A percentile compares a stretch with the other conserved stretches of the same genome.
phyloP scores from a whole-genome alignment of 192 early-diverging fungal species.

The Cetraspora pellucida region DNA sequence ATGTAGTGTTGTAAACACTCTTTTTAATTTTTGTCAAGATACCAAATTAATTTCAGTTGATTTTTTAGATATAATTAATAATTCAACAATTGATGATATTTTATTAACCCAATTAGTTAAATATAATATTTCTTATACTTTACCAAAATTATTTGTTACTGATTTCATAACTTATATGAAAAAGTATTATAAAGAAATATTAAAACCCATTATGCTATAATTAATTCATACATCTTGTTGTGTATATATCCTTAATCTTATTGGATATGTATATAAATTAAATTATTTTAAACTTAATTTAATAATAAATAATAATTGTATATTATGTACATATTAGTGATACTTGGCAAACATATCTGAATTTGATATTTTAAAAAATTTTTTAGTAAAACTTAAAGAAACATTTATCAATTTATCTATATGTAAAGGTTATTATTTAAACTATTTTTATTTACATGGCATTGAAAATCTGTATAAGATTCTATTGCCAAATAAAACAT shows the following conservation, averaged over 20 bases:
- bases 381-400: background rate
- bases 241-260: background rate
- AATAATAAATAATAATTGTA: background rate
- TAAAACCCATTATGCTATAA: constrained; percentile 13
- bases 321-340: background rate
- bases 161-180: background rate
- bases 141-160: constrained; percentile 18
- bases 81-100: background rate
- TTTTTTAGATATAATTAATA: constrained; percentile 12
- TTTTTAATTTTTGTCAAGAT: background rate
- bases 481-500: background rate
- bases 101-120: background rate
- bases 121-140: background rate
- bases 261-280: background rate
- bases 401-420: background rate
- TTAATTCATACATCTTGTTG: constrained; percentile 8
- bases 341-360: background rate
- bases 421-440: background rate
- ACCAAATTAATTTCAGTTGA: constrained; percentile 16
- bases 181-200: background rate
- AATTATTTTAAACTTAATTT: no score
- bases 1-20: constrained; percentile 16
- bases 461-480: constrained; percentile 6
- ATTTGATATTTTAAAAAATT: background rate
- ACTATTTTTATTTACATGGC: background rate